These are phyloP conservation scores for Neofusicoccum umdonicola DNA, from an alignment of 2,329 filamentous ascomycete species.

Conservation along the genomic window DNA sequence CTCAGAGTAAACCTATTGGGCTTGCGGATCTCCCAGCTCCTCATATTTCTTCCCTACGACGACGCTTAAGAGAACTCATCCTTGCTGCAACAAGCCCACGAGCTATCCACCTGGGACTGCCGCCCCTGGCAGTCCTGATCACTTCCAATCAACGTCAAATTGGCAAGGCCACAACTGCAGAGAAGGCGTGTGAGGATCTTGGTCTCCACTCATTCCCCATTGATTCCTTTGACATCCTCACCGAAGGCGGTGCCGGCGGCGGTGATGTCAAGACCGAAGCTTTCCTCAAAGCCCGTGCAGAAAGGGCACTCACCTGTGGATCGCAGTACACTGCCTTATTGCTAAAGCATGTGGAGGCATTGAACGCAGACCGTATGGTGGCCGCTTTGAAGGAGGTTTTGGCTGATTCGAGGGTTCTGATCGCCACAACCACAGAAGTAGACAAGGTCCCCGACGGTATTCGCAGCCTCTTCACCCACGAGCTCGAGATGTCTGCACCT, in stretches of 20 bases:
- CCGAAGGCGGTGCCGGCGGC: slow-evolving; percentile 82
- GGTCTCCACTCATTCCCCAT: slow-evolving; percentile 86
- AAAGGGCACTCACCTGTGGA: slow-evolving; percentile 85
- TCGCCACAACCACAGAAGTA: slow-evolving; percentile 92
- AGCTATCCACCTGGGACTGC: slow-evolving; percentile 82
- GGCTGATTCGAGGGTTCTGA: slow-evolving; percentile 73
- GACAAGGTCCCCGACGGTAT: slow-evolving; percentile 92
- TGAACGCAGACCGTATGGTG: slow-evolving; percentile 88
- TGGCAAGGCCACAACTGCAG: slow-evolving; percentile 80
- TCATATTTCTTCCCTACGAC: slow-evolving; percentile 45
- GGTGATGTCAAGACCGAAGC: slow-evolving; percentile 94
- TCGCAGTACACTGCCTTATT: slow-evolving; percentile 77
- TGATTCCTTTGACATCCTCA: slow-evolving; percentile 89
- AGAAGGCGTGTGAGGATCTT: slow-evolving; percentile 78
- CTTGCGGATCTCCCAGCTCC: slow-evolving; percentile 40
- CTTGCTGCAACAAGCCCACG: slow-evolving; percentile 84
- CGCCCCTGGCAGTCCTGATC: slow-evolving; percentile 81
- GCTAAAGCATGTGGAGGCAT: slow-evolving; percentile 84
- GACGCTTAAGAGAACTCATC: slow-evolving; percentile 78
- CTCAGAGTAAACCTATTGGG: slow-evolving; percentile 57
- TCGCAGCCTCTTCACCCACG: slow-evolving; percentile 88
- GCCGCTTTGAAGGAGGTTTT: slow-evolving; percentile 81
- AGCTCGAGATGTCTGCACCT: slow-evolving; percentile 88
- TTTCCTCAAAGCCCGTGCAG: slow-evolving; percentile 80
- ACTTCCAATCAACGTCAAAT: slow-evolving; percentile 91